These are phyloP conservation scores for Polytrichum commune DNA, from an alignment of 225 moss, liverwort and hornwort genomes.

Conservation along the genomic window DNA sequence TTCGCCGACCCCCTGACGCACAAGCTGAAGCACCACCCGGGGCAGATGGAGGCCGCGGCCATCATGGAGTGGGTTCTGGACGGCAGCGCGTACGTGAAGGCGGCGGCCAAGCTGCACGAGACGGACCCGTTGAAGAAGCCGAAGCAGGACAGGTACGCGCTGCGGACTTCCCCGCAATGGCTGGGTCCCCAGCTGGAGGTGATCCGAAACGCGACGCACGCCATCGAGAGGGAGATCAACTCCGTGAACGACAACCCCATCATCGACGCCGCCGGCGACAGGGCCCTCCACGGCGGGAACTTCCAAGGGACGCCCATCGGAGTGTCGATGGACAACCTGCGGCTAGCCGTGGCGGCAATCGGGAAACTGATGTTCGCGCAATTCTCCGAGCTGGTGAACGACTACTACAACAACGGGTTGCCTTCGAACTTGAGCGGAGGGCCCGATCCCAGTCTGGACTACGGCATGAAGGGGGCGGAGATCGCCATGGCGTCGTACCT, in stretches of 20 bases:
- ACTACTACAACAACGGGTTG: constrained; percentile 19
- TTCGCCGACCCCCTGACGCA: constrained; percentile 44
- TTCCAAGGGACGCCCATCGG: constrained; percentile 18
- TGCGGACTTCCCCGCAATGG: constrained; percentile 36
- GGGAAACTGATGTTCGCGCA: constrained; percentile 28
- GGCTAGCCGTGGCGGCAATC: constrained; percentile 11
- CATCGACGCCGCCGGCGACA: constrained; percentile 15
- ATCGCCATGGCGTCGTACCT: constrained; percentile 43
- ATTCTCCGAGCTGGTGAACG: constrained; percentile 11
- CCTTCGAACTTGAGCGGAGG: constrained; percentile 18
- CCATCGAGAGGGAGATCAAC: constrained; percentile 44
- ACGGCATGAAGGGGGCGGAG: constrained; percentile 53
- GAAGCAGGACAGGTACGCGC: constrained; percentile 17
- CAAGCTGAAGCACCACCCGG: constrained; percentile 54
- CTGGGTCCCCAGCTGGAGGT: constrained; percentile 24
- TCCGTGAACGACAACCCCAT: constrained; percentile 49
- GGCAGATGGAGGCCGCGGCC: constrained; percentile 53
- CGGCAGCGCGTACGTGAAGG: constrained; percentile 47
- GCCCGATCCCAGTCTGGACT: constrained; percentile 17
- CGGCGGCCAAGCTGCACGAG: constrained; percentile 44
- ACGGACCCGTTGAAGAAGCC: constrained; percentile 30
- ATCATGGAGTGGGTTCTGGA: constrained; percentile 55
- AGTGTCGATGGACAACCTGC: constrained; percentile 34
- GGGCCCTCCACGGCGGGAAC: constrained; percentile 27
- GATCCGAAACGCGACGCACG: constrained; percentile 19